Evolutionary conservation across 129 eudicot species (phyloP), one percentile per base, ranked within the genome.

Genomic region (Arctium lappa): DNA sequence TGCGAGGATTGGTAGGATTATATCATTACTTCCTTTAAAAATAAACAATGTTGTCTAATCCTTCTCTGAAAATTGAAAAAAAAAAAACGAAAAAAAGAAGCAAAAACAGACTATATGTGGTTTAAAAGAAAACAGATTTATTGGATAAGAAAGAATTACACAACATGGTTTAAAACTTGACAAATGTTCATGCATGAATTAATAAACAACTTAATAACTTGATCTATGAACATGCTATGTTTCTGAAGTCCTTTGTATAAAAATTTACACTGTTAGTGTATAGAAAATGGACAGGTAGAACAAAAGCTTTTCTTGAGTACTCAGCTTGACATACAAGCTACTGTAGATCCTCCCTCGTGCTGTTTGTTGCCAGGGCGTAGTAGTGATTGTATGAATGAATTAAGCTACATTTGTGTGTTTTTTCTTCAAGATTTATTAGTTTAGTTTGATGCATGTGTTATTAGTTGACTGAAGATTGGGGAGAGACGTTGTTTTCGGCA

Each of bases 391-490:
- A 38, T 73, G 13, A n/a, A 18, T n/a, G 6, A 39, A 7, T 27
- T 16, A 16, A 73, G 3, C 53, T 16, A 38, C 12, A n/a, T 46
- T 16, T 76, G 13, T 68, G 44, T 44, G 85, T 5, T 8, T 50
- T 76, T 69, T n/a, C 10, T 46, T 86, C 12, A 39, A 32, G 33
- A 32, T 79, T 12, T 62, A 31, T 76, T 83, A 39, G 70, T 80
- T 1, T 36, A 22, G 75, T 62, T 77, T 38, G 22, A 65, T 22
- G 69, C 27, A 76, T 69, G 33, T 81, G 50, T 69, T 86, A 22
- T 72, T 69, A 95, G 99, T 82, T 95, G 91, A 95, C 99, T 30
- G 99, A 95, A 79, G 98, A 95, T 44, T 95, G 99, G 99, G 99
- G 99, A n/a, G 98, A 95, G 73, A 95, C 93, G 0, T 85, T 95